Base-by-base conservation (phyloP, 225 moss, liverwort and hornwort genomes). In the Straminergon stramineum region DNA sequence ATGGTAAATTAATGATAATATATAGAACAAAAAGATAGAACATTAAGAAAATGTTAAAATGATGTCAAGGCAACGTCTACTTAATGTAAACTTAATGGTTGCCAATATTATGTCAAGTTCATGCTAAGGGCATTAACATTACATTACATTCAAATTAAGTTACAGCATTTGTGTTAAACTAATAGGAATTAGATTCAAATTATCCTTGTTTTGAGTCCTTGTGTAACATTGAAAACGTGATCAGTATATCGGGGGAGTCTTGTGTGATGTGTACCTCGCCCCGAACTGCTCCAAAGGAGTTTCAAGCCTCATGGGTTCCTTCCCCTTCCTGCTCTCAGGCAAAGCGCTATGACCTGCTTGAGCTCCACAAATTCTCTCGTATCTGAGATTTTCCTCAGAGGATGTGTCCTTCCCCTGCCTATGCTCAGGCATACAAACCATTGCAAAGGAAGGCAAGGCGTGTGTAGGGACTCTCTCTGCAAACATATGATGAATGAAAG, bases 401-500 rank as follows among this genome's bases (percentile, higher is more conserved):
- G 80, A 86, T 61, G 61, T 22, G 18, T 67, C 55, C 87, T 67
- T 55, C 56, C 65, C 41, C 67, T 79, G 79, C 57, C 82, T 80
- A 18, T 52, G 74, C 82, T 88, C 88, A 88, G 82, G 88, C 51
- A 31, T 73, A 53, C 62, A 73, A 60, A 48, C 61, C 60, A 81
- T 61, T 28, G 67, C 58, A 48, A 19, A 30, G 67, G 84, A 69
- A 79, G 89, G 85, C 60, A 85, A 89, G 51, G n/a, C 60, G 43
- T 34, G 22, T 61, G 78, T 30, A 34, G 67, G 28, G 39, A 87
- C 37, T 87, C 43, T 58, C 69, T 86, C 51, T 63, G 74, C 86
- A 60, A 90, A 73, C 86, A 82, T 87, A 35, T 87, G 58, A 83
- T 90, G 87, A n/a, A 93, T 75, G 82, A 85, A 85, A 89, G 89